These are phyloP conservation scores for Jatropha multifida DNA, from an alignment of 441 rosid species.

Conservation along the genomic window DNA sequence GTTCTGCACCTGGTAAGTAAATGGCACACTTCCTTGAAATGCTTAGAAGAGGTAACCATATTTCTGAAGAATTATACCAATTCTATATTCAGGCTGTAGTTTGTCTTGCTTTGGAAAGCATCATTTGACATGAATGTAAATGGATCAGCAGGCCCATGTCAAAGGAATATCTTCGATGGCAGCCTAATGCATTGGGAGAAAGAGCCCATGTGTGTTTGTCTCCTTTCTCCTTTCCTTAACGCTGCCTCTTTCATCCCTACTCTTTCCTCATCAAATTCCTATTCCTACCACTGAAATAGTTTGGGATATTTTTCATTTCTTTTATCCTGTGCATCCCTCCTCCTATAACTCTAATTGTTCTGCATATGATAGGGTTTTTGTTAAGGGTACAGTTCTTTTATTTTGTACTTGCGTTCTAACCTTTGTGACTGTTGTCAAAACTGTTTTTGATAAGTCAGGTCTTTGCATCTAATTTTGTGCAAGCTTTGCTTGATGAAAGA, in stretches of 20 bases:
- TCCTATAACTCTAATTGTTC: constrained; percentile 33
- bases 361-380: constrained; percentile 10
- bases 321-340: constrained; percentile 29
- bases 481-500: neutral
- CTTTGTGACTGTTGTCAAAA: neutral
- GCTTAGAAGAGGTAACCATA: constrained; percentile 38
- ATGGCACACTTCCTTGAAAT: constrained; percentile 27
- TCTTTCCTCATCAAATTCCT: constrained; percentile 76
- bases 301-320: constrained; percentile 34
- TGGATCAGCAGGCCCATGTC: constrained; percentile 99
- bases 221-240: constrained; percentile 98
- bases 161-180: constrained; percentile 98
- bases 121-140: constrained; percentile 90
- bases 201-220: constrained; percentile 99
- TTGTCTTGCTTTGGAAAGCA: constrained; percentile 62
- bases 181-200: constrained; percentile 98
- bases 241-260: constrained; percentile 88
- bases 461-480: neutral
- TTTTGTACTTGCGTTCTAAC: neutral
- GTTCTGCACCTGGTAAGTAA: constrained; percentile 89
- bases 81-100: constrained; percentile 70
- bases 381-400: constrained; percentile 1
- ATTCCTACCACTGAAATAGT: constrained; percentile 43
- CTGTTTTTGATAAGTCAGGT: neutral
- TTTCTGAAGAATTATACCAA: constrained; percentile 33